Evolutionary conservation across 1,139 yeast genomes (phyloP), one percentile per base, ranked within the genome.

Genomic region (Nakaseomyces kungkrabaensis): DNA sequence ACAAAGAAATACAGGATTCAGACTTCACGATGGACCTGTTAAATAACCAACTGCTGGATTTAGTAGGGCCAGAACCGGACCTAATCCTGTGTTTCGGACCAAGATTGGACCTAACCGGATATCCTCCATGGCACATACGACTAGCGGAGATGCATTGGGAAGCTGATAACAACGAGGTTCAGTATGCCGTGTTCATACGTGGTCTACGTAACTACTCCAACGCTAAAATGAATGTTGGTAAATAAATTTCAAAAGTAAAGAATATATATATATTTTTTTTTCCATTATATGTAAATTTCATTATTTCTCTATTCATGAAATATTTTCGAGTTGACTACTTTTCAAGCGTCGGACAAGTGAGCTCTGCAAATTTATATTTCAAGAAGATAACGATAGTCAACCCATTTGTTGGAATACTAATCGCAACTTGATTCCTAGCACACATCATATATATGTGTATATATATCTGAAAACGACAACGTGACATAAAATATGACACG

Each of bases 71-170:
- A 11, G 98, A 92, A 65, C 97, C 98, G 0, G 98, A 94, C 64
- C 72, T 92, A 56, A 73, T 92, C 48, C 73, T 92, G 42, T 71
- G 86, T 51, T 92, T 92, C 67, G 88, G 89, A n/a, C 95, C 97
- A 7, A 73, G 73, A 24, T 73, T 92, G 56, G 95, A 89, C 64
- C 75, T 92, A 48, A 95, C 89, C 66, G 97, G 95, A 32, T 94
- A 83, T 66, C 97, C 98, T 13, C 99, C 99, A 29, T 92, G 98
- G 98, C 97, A 92, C 63, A 79, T 89, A 42, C 76, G 98, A 54
- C 76, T 94, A 51, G 78, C 90, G 9, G 99, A 92, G 63, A 79
- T 92, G 59, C 90, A 84, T 69, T 86, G 95, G 86, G 92, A 87
- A 61, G 84, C 86, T 5, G 96, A 87, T 63, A 85, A 86, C 62